A percentile compares a stretch with the other conserved stretches of the same genome.
These are phyloP conservation scores for Murraya koenigii DNA, from an alignment of 345 rosid genomes.

Conservation along the genomic window DNA sequence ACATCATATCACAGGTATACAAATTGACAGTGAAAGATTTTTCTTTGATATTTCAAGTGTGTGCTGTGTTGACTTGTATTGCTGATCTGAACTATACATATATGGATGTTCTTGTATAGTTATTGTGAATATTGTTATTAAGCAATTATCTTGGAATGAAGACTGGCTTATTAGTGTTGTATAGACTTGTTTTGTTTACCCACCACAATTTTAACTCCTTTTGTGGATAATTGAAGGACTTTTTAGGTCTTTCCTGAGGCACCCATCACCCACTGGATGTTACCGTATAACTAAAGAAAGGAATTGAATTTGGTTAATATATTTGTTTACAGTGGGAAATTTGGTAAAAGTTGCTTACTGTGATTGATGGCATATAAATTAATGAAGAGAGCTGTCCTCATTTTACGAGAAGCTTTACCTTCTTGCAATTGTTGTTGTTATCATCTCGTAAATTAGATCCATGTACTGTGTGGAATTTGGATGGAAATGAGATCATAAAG, in stretches of 20 bases:
- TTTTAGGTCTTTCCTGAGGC: background rate
- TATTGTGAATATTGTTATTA: background rate
- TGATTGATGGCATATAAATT: background rate
- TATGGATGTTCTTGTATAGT: background rate
- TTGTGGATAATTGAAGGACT: background rate
- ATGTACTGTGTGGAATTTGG: background rate
- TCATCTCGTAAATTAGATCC: background rate
- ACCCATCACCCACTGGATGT: background rate
- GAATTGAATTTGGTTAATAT: background rate
- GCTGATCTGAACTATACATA: background rate
- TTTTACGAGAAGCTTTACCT: background rate
- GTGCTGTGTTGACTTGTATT: background rate
- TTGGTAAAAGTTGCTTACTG: background rate
- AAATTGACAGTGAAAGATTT: background rate
- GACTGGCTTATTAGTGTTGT: background rate
- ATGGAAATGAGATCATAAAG: background rate
- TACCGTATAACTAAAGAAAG: background rate
- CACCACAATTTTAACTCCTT: background rate
- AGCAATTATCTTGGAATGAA: background rate
- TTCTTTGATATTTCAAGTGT: background rate
- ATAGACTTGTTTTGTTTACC: background rate
- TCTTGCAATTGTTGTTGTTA: background rate
- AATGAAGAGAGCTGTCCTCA: background rate
- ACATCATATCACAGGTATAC: conserved; percentile 81
- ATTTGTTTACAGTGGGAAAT: background rate